Evolutionary conservation across 2,329 filamentous ascomycete species (phyloP).

Genomic region (Plenodomus biglobosus): DNA sequence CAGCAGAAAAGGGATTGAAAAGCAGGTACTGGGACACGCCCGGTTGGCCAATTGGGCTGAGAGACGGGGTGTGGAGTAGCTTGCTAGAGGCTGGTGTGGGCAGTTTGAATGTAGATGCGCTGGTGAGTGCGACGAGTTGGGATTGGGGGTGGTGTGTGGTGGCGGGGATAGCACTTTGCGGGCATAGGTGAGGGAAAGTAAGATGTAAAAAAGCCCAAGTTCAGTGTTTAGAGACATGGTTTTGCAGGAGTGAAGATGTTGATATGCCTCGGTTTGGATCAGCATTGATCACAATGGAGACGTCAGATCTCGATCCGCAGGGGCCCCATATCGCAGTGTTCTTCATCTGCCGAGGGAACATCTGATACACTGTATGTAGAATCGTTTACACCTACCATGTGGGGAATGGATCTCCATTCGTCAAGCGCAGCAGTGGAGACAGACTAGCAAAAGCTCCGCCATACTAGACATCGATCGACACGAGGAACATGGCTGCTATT

Average conservation of each 20-base stretch:
- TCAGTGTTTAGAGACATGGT: no score
- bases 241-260: no score
- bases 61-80: constrained; percentile 24
- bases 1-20: constrained; percentile 21
- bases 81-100: constrained; percentile 22
- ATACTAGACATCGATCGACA: background rate
- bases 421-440: background rate
- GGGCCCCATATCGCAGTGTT: no score
- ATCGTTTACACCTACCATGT: background rate
- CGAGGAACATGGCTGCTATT: background rate
- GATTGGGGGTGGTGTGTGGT: constrained; percentile 33
- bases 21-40: constrained; percentile 32
- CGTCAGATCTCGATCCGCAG: no score
- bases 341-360: no score
- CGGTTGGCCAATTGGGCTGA: constrained; percentile 25
- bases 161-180: constrained; percentile 28
- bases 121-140: constrained; percentile 26
- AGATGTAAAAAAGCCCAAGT: background rate
- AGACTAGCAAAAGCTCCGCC: background rate
- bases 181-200: constrained; percentile 17
- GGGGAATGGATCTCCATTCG: background rate
- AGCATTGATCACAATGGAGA: no score
- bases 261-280: no score
- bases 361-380: no score
- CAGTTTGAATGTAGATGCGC: constrained; percentile 29